Evolutionary conservation across 768 basidiomycete species (phyloP), one percentile per base, ranked within the genome.

Genomic region (Rhizopogon vesiculosus): DNA sequence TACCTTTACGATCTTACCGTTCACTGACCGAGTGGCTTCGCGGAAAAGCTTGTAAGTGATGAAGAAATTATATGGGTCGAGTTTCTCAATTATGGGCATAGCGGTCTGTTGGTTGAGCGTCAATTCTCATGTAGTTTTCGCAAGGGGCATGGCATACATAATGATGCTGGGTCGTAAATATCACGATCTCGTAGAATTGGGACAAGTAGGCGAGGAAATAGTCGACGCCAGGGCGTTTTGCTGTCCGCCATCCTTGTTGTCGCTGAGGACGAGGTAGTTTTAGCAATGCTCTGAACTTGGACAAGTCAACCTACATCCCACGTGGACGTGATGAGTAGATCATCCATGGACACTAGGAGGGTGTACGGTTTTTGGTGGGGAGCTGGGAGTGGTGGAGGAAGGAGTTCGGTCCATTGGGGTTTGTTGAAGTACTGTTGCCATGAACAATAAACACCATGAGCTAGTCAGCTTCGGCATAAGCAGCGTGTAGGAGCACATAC

Each of bases 121-220:
- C 29, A 55, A 50, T 38, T 50, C 15, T 56, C 22, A 48, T n/a
- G 3, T 19, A 10, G 12, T 38, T 6, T 38, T 28, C 12, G 7
- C 53, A 45, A 49, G 42, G 3, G 51, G 28, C 52, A 31, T n/a
- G 39, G 80, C 91, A 48, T 61, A 96, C 95, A 70, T 96, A 98
- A 64, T 82, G 78, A 54, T 90, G 82, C 73, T 96, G 93, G 16
- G 86, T 81, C 9, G 95, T 98, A 75, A 98, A 99, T 53, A 99
- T 78, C 35, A 98, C 96, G 55, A 98, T 84, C 76, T 99, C 97
- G 69, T 93, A 99, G 76, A 98, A 99, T 66, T 98, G 96, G 0
- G 93, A 92, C 46, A 99, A 83, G 69, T 99, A 99, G 28, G 84
- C 95, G 35, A 99, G 78, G 82, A 99, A 99, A 74, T 99, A 98